Evolutionary conservation across 805 yeast species (phyloP), one percentile per base, ranked within the genome.

Genomic region (Middelhovenomyces tepae): DNA sequence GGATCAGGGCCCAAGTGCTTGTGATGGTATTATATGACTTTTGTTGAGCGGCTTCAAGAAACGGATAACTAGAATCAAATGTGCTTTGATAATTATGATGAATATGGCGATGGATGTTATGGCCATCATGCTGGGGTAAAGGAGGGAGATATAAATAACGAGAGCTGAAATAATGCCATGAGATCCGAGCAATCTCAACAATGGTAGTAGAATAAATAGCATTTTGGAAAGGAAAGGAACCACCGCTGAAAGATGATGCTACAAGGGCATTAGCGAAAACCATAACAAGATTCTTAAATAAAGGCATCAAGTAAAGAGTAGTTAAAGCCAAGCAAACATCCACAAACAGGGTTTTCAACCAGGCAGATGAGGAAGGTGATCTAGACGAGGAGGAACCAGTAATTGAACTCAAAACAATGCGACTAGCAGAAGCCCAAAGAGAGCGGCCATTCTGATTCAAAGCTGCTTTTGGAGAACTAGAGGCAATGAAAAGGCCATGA

Each of bases 201-300:
- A 54, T 9, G 1, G 48, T 35, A 2, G 59, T 47, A 22, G 54
- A 42, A 27, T 53, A 51, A 8, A 50, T 31, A 7, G 60, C 59
- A 25, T 51, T 53, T 22, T 47, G 40, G 16, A 52, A 48, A 14
- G 32, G 21, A n/a, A n/a, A n/a, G 5, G 57, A 54, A 3, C 50
- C 49, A 3, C 59, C 60, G 7, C 56, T 58, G 18, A 55, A 33
- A 11, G 49, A 28, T 8, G 60, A 42, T 1, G 57, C 55, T 2
- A 54, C 54, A 11, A 43, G 36, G 3, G 56, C 46, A 27, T 54
- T 54, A 5, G 60, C 55, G 34, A 55, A 47, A 16, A 54, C 36
- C 20, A 50, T 34, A 4, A 44, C 44, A 16, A 43, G 26, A 14
- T 33, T 29, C 16, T 39, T 21, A 16, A 42, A 28, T 15, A 37